These are phyloP conservation scores for Pseudogymnoascus destructans DNA, from an alignment of 2,329 filamentous ascomycete genomes.

Conservation along the genomic window DNA sequence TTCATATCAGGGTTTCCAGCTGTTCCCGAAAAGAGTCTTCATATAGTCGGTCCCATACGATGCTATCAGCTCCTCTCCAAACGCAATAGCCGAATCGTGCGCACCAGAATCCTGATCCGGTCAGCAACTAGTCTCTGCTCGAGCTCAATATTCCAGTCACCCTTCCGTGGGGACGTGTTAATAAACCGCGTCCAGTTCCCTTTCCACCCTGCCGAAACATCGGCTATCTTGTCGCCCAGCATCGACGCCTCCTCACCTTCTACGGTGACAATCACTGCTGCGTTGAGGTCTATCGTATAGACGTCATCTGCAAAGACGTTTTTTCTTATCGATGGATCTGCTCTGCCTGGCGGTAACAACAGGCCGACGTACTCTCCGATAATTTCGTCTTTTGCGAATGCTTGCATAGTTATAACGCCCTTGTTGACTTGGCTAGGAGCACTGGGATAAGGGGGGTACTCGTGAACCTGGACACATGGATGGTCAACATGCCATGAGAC, in stretches of 20 bases:
- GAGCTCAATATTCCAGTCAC: neutral
- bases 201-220: neutral
- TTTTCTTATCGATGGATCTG: neutral
- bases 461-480: neutral
- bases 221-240: neutral
- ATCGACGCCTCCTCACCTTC: neutral
- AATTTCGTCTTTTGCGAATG: neutral
- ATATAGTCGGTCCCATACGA: neutral
- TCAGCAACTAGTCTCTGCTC: neutral
- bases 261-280: neutral
- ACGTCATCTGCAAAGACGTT: neutral
- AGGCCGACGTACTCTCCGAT: neutral
- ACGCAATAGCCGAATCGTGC: neutral
- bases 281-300: conserved; percentile 2
- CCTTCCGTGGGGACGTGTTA: neutral
- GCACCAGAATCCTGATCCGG: neutral
- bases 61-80: neutral
- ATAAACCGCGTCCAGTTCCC: conserved; percentile 4
- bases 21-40: neutral
- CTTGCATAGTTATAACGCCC: neutral
- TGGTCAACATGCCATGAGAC: neutral
- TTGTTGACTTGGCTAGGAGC: neutral
- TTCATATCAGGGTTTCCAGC: neutral
- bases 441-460: neutral
- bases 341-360: neutral